A percentile compares a stretch with the other conserved stretches of the same genome.
Conservation (phyloP, 805 yeast species). For the Starmerella etchellsii region DNA sequence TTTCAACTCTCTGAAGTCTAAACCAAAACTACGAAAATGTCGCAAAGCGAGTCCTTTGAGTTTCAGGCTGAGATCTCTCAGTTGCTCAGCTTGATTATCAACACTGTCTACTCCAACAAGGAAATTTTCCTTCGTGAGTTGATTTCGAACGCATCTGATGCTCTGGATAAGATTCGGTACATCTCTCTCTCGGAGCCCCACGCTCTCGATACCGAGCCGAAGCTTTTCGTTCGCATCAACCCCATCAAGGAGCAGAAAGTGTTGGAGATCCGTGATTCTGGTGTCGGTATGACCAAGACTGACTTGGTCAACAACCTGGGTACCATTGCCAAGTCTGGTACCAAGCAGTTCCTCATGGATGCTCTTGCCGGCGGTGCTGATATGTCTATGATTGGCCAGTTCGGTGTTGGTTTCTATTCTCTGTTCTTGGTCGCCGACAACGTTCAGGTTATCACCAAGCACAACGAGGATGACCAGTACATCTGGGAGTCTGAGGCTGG, state of each 20-base stretch:
- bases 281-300: conserved; percentile 99
- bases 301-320: conserved; percentile 98
- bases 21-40: conserved; percentile 14
- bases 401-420: conserved; percentile 99
- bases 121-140: conserved; percentile 98
- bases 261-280: conserved; percentile 95
- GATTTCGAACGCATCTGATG: conserved; percentile 98
- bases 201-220: conserved; percentile 88
- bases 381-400: conserved; percentile 99
- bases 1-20: background rate
- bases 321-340: conserved; percentile 99
- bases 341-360: conserved; percentile 94
- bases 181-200: conserved; percentile 88
- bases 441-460: conserved; percentile 95
- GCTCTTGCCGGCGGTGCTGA: conserved; percentile 99
- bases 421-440: conserved; percentile 97
- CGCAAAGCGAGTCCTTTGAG: conserved; percentile 38
- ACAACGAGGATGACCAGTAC: conserved; percentile 98
- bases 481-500: conserved; percentile 99
- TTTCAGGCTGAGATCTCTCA: conserved; percentile 99
- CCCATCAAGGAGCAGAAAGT: conserved; percentile 92
- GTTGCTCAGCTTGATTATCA: conserved; percentile 98
- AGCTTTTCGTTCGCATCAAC: conserved; percentile 90
- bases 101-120: conserved; percentile 98
- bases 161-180: conserved; percentile 95